These are phyloP conservation scores for Kuraishia hungarica DNA, from an alignment of 805 yeast genomes.

Conservation along the genomic window DNA sequence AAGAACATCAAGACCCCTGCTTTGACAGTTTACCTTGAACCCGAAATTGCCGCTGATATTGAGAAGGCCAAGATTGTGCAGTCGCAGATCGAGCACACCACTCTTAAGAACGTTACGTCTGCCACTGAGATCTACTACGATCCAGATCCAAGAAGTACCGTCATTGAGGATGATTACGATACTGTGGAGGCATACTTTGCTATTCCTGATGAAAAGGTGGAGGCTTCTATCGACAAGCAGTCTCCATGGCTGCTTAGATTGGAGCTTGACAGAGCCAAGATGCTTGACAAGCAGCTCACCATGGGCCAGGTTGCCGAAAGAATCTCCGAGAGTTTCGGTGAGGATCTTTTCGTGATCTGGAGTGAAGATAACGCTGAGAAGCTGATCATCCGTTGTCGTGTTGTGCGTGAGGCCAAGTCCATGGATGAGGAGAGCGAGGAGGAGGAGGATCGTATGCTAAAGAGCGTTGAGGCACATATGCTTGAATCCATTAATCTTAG, in stretches of 20 bases:
- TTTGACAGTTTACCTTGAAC: constrained; percentile 82
- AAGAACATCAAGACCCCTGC: constrained; percentile 99
- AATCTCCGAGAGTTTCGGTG: constrained; percentile 87
- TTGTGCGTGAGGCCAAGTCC: constrained; percentile 91
- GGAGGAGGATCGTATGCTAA: constrained; percentile 94
- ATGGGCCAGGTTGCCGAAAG: constrained; percentile 98
- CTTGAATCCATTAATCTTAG: constrained; percentile 88
- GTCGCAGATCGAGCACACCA: constrained; percentile 95
- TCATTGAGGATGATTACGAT: constrained; percentile 92
- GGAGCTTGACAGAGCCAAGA: constrained; percentile 96
- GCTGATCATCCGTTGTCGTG: constrained; percentile 95
- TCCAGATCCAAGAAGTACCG: constrained; percentile 97
- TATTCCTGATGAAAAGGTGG: constrained; percentile 96
- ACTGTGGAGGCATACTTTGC: constrained; percentile 96
- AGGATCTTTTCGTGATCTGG: constrained; percentile 96
- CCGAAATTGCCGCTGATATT: constrained; percentile 76
- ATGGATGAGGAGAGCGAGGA: constrained; percentile 91
- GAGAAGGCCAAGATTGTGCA: constrained; percentile 92
- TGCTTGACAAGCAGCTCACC: constrained; percentile 95
- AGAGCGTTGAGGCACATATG: constrained; percentile 94
- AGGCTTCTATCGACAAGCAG: constrained; percentile 86
- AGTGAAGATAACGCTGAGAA: constrained; percentile 98
- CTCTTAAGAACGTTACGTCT: constrained; percentile 90
- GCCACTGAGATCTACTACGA: constrained; percentile 96
- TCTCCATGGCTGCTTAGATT: constrained; percentile 97